A percentile compares a stretch with the other conserved stretches of the same genome.
phyloP scores from a whole-genome alignment of 2,329 filamentous ascomycete species.

The Fusarium sp. region DNA sequence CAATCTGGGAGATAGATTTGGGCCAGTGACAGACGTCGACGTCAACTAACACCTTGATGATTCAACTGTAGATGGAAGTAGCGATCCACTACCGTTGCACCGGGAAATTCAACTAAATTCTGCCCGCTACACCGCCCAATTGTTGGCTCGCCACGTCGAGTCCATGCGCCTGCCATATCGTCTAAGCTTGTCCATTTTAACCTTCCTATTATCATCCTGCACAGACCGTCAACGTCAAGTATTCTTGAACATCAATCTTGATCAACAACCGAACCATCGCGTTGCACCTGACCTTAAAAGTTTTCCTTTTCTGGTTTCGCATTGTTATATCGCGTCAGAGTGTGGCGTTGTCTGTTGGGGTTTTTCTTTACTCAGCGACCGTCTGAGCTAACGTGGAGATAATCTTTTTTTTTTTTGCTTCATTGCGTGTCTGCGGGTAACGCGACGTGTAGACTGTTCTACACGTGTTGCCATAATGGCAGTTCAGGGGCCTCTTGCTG shows the following conservation, averaged over 20 bases:
- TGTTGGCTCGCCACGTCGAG: constrained; percentile 24
- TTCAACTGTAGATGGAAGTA: background rate
- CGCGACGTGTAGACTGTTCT: constrained; percentile 40
- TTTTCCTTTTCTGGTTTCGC: constrained; percentile 12
- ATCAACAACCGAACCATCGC: constrained; percentile 25
- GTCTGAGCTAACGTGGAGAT: constrained; percentile 18
- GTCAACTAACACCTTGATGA: background rate
- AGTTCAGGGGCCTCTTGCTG: constrained; percentile 27
- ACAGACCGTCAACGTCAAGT: constrained; percentile 22
- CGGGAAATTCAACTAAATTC: constrained; percentile 12
- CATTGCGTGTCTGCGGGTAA: constrained; percentile 24
- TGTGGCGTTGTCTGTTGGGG: constrained; percentile 19
- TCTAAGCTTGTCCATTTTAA: background rate
- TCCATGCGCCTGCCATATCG: constrained; percentile 6
- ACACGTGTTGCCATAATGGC: constrained; percentile 43
- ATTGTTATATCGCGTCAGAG: constrained; percentile 16
- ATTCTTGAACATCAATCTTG: constrained; percentile 26
- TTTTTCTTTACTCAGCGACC: constrained; percentile 20
- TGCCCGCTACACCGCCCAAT: constrained; percentile 48
- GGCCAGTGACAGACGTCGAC: background rate
- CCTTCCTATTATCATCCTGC: constrained; percentile 23
- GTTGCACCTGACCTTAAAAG: constrained; percentile 13
- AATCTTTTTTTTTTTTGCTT: constrained; percentile 3
- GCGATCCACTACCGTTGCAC: background rate
- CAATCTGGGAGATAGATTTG: background rate